Percentiles rank a stretch among this genome's conserved stretches.
phyloP scores from a whole-genome alignment of 176 grass and related monocot genomes.

The Juncus inflexus region DNA sequence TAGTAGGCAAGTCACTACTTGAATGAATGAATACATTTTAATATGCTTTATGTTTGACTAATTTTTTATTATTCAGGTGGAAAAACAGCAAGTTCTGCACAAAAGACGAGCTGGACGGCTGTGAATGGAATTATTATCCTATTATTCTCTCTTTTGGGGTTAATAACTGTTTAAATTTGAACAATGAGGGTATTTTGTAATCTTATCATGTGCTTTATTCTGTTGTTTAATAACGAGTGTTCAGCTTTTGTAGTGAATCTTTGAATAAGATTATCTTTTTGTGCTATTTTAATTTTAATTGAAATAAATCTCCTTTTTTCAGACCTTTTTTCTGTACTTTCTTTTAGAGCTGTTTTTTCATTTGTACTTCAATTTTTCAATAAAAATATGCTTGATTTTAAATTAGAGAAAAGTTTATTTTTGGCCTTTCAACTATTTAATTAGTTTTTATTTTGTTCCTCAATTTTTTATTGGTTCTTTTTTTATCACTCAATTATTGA shows the following conservation, averaged over 20 bases:
- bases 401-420: too few species aligned
- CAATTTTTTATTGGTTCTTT: too few species aligned
- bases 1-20: not conserved
- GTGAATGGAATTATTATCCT: constrained; percentile 13
- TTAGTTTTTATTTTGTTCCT: too few species aligned
- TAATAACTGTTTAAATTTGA: constrained; percentile 7
- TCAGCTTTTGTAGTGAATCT: constrained; percentile 1
- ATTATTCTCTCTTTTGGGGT: constrained; percentile 17
- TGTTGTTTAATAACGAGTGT: constrained; percentile 9
- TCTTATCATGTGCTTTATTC: not conserved
- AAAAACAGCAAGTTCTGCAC: constrained; percentile 16
- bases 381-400: too few species aligned
- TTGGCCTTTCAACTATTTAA: too few species aligned
- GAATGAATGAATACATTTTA: not conserved
- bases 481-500: too few species aligned
- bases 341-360: too few species aligned
- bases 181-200: not conserved
- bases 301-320: not conserved
- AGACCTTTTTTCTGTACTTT: too few species aligned
- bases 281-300: not conserved
- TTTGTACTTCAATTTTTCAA: too few species aligned
- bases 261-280: constrained; percentile 6
- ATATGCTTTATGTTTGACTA: not conserved
- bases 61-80: constrained; percentile 8
- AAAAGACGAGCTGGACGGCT: constrained; percentile 19